Percentiles rank a stretch among this genome's conserved stretches.
phyloP scores from a whole-genome alignment of 129 eudicot species.

The Gnaphalium uliginosum region DNA sequence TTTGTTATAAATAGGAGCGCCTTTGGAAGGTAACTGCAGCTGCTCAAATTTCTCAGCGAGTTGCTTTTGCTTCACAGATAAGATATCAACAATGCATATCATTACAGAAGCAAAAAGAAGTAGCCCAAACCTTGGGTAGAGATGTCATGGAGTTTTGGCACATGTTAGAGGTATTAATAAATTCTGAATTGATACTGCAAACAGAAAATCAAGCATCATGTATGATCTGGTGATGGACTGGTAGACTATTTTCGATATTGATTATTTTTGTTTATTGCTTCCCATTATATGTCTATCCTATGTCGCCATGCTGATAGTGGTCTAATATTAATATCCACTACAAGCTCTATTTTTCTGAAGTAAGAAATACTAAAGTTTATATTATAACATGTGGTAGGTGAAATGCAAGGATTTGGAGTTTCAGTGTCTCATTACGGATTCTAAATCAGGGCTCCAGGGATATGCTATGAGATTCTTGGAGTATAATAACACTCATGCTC shows the following conservation, averaged over 20 bases:
- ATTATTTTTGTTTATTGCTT: slow-evolving; percentile 10
- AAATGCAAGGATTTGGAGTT: slow-evolving; percentile 44
- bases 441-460: slow-evolving; percentile 44
- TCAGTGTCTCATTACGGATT: slow-evolving; percentile 35
- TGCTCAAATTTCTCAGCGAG: slow-evolving; percentile 57
- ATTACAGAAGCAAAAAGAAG: slow-evolving; percentile 44
- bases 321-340: not conserved
- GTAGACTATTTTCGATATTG: not conserved
- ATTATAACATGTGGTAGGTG: slow-evolving; percentile 41
- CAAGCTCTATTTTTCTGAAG: not conserved
- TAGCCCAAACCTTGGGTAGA: slow-evolving; percentile 61
- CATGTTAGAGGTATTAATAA: slow-evolving; percentile 42
- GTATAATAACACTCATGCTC: slow-evolving; percentile 40
- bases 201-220: slow-evolving; percentile 9
- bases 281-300: not conserved
- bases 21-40: slow-evolving; percentile 83
- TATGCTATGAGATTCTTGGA: slow-evolving; percentile 72
- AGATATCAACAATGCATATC: slow-evolving; percentile 43
- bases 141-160: slow-evolving; percentile 86
- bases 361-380: not conserved
- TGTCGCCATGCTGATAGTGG: slow-evolving; percentile 5
- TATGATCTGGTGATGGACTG: slow-evolving; percentile 11
- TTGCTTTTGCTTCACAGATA: slow-evolving; percentile 49
- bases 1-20: slow-evolving; percentile 56
- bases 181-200: not conserved